A percentile compares a stretch with the other conserved stretches of the same genome.
phyloP scores from a whole-genome alignment of 2,329 filamentous ascomycete species.

The Emergomyces pasteurianus region DNA sequence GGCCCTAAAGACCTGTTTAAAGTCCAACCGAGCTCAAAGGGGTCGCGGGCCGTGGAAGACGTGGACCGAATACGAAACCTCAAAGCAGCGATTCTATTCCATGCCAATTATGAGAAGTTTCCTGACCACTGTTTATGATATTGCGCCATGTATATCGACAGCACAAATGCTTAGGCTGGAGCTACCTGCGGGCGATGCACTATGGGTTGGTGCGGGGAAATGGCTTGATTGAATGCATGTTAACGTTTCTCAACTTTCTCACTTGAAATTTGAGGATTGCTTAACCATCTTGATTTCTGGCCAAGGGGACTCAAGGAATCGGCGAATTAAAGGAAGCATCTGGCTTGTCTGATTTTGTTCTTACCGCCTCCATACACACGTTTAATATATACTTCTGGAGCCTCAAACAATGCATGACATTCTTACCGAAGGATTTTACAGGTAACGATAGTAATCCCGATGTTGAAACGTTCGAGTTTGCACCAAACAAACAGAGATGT shows the following conservation, averaged over 20 bases:
- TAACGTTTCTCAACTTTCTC: neutral
- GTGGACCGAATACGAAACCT: neutral
- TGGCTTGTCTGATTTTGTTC: neutral
- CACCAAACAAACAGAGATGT: neutral
- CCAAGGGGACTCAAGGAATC: neutral
- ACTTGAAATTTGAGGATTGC: neutral
- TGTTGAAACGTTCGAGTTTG: neutral
- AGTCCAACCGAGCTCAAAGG: neutral
- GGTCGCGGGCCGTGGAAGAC: neutral
- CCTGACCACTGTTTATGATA: neutral
- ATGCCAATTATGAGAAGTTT: neutral
- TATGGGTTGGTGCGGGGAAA: neutral
- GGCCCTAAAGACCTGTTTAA: neutral
- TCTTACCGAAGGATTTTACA: neutral
- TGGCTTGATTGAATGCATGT: neutral
- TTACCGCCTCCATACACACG: neutral
- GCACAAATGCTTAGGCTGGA: neutral
- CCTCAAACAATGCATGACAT: neutral
- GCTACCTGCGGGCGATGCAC: neutral
- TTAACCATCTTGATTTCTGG: neutral
- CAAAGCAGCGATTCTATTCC: slow-evolving; percentile 13
- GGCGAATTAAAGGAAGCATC: too few species aligned
- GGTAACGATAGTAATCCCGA: neutral
- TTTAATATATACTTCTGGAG: neutral
- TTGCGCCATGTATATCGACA: neutral